These are phyloP conservation scores for Arthrobotrys sinensis DNA, from an alignment of 2,329 filamentous ascomycete species.

Conservation along the genomic window DNA sequence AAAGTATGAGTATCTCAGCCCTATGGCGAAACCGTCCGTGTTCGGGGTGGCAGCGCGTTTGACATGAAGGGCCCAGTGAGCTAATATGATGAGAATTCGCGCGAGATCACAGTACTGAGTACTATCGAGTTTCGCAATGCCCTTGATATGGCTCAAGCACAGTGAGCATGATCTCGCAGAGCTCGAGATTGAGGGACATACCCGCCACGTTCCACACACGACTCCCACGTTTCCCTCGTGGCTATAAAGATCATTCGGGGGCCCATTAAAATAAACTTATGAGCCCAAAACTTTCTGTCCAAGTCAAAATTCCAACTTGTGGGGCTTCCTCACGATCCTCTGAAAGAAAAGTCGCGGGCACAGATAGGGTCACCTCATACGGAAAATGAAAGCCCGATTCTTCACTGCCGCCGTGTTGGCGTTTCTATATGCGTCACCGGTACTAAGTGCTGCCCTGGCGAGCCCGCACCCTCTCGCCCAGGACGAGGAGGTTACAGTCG, in stretches of 20 bases:
- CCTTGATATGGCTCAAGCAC: slow-evolving; percentile 17
- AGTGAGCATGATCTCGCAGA: slow-evolving; percentile 36
- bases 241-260: slow-evolving; percentile 17
- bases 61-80: too few relatives aligned
- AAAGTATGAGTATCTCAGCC: slow-evolving; percentile 2
- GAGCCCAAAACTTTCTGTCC: neutral
- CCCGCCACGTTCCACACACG: neutral
- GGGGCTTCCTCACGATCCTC: neutral
- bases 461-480: slow-evolving; percentile 21
- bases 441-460: slow-evolving; percentile 35
- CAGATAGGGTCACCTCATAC: too few relatives aligned
- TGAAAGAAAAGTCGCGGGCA: neutral
- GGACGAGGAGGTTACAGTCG: slow-evolving; percentile 20
- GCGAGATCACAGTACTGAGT: slow-evolving; percentile 7
- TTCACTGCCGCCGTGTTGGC: slow-evolving; percentile 30
- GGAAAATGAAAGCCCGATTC: slow-evolving; percentile 29
- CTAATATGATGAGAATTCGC: slow-evolving; percentile 26
- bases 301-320: neutral
- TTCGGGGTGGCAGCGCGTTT: neutral
- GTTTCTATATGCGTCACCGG: slow-evolving; percentile 41
- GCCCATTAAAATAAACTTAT: neutral
- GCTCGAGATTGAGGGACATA: slow-evolving; percentile 57
- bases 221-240: slow-evolving; percentile 1
- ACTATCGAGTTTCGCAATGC: slow-evolving; percentile 23
- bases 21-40: neutral